Evolutionary conservation across 805 yeast genomes (phyloP).

Genomic region (Sungouiella thailandica): DNA sequence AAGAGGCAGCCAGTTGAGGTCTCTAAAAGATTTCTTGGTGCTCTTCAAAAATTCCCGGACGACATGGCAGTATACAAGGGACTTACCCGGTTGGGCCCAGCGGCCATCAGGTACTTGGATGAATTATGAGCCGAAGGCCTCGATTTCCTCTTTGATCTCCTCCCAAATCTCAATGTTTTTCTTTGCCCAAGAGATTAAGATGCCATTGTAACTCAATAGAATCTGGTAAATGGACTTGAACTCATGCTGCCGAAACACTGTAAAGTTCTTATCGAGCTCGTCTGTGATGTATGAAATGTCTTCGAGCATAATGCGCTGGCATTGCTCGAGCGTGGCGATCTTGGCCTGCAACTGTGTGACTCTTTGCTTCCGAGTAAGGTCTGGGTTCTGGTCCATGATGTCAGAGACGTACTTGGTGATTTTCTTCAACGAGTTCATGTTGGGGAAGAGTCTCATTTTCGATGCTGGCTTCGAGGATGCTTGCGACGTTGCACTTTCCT

Average conservation of each 20-base stretch:
- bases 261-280: conserved; percentile 42
- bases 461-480: neutral
- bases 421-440: conserved; percentile 38
- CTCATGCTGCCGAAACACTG: conserved; percentile 46
- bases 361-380: conserved; percentile 52
- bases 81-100: conserved; percentile 64
- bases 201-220: conserved; percentile 48
- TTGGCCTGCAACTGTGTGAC: conserved; percentile 47
- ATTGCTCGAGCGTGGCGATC: conserved; percentile 47
- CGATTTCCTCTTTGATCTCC: conserved; percentile 46
- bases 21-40: conserved; percentile 51
- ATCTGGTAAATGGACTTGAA: conserved; percentile 49
- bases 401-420: conserved; percentile 51
- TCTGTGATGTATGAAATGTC: conserved; percentile 39
- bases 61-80: conserved; percentile 59
- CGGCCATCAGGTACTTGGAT: conserved; percentile 36
- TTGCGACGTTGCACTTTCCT: conserved; percentile 6
- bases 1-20: conserved; percentile 40
- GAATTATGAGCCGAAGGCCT: conserved; percentile 2
- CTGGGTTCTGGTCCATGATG: conserved; percentile 64
- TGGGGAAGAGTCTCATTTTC: neutral
- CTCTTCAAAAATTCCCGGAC: conserved; percentile 59
- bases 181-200: conserved; percentile 61
- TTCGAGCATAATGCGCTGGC: conserved; percentile 39
- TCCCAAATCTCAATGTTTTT: conserved; percentile 66